A percentile compares a stretch with the other conserved stretches of the same genome.
These are phyloP conservation scores for grape (Vitis vinifera) DNA, from an alignment of 164 flowering plant genomes.

Conservation along the genomic window ASM3070453v1 NC_081816.1:9403501-9404000, in stretches of 20 bases:
- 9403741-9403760: not conserved
- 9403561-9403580: not conserved
- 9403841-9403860: constrained; percentile 88
- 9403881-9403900: not conserved
- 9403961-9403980: constrained; percentile 92
- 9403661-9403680: not conserved
- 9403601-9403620: constrained; percentile 33
- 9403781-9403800: constrained; percentile 57
- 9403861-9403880: constrained; percentile 73
- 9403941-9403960: constrained; percentile 61
- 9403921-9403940: not conserved
- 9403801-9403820: constrained; percentile 62
- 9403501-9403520: constrained; percentile 37
- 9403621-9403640: constrained; percentile 21
- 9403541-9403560: not conserved
- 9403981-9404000: constrained; percentile 69
- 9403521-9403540: constrained; percentile 14
- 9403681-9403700: not conserved
- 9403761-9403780: not conserved
- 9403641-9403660: constrained; percentile 11
- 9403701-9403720: no score
- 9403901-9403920: not conserved
- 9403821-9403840: constrained; percentile 96
- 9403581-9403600: constrained; percentile 27
- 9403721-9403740: not conserved